Evolutionary conservation across 2,329 filamentous ascomycete species (phyloP).

Genomic region (Stachybotrys chlorohalonatus): DNA sequence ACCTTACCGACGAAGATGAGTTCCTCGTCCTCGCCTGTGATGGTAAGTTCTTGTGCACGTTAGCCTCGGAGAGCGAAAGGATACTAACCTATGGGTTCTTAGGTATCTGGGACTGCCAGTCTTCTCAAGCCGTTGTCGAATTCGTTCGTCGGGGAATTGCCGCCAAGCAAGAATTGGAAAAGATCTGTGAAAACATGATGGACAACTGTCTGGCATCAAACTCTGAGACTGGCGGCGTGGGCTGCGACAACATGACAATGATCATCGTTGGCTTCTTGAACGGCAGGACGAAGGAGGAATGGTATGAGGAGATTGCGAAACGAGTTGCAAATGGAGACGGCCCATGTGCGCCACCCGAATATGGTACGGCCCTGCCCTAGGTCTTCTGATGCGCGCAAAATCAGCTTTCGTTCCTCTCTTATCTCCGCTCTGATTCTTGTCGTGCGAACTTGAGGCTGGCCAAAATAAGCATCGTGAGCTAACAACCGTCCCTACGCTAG

Average conservation of each 20-base stretch:
- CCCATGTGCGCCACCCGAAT: slow-evolving; percentile 97
- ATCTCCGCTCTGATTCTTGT: slow-evolving; percentile 3
- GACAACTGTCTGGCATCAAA: slow-evolving; percentile 98
- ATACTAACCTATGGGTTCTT: slow-evolving; percentile 5
- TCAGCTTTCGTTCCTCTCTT: background rate
- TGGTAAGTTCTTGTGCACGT: slow-evolving; percentile 47
- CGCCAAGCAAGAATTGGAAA: slow-evolving; percentile 86
- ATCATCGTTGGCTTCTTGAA: slow-evolving; percentile 78
- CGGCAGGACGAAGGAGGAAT: slow-evolving; percentile 91
- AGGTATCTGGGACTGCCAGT: slow-evolving; percentile 99
- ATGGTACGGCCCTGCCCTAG: slow-evolving; percentile 66
- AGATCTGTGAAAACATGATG: slow-evolving; percentile 99
- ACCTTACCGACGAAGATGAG: slow-evolving; percentile 87
- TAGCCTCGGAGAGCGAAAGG: background rate
- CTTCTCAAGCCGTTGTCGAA: slow-evolving; percentile 92
- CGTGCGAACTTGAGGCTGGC: slow-evolving; percentile 2
- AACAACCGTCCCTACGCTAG: slow-evolving; percentile 32
- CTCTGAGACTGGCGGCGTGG: slow-evolving; percentile 94
- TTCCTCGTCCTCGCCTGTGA: slow-evolving; percentile 91
- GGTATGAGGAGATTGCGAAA: slow-evolving; percentile 93
- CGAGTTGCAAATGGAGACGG: slow-evolving; percentile 94
- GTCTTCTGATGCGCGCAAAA: slow-evolving; percentile 3
- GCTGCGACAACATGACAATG: slow-evolving; percentile 99
- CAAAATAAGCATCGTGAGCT: slow-evolving; percentile 7
- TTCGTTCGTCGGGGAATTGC: slow-evolving; percentile 95